Percentiles rank a stretch among this genome's conserved stretches.
These are phyloP conservation scores for Capsicum baccatum DNA, from an alignment of 257 asterid genomes.

Conservation along the genomic window DNA sequence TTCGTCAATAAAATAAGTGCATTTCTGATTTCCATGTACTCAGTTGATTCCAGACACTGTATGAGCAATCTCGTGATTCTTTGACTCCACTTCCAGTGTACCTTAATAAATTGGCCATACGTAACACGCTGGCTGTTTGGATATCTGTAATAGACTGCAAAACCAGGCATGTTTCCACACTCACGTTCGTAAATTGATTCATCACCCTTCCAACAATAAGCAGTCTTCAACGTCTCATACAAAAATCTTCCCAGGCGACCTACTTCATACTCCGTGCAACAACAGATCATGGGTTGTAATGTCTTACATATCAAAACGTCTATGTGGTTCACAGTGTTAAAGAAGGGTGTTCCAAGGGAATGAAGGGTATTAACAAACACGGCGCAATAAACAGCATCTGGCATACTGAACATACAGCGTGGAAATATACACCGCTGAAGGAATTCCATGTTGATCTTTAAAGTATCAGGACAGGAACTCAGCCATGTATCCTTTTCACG, in stretches of 20 bases:
- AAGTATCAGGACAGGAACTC: slow-evolving; percentile 97
- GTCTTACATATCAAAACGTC: slow-evolving; percentile 98
- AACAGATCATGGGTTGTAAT: slow-evolving; percentile 98
- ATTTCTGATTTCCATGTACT: slow-evolving; percentile 97
- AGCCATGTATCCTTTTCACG: slow-evolving; percentile 96
- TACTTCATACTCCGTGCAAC: slow-evolving; percentile 99
- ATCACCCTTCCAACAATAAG: slow-evolving; percentile 97
- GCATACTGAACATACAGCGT: slow-evolving; percentile 98
- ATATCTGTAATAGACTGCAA: slow-evolving; percentile 95
- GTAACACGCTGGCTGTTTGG: slow-evolving; percentile 99
- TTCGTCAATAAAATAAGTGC: slow-evolving; percentile 91
- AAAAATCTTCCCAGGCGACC: slow-evolving; percentile 96
- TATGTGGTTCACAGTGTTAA: slow-evolving; percentile 97
- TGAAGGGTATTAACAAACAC: slow-evolving; percentile 94
- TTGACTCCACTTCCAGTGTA: slow-evolving; percentile 99
- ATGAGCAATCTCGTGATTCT: slow-evolving; percentile 90
- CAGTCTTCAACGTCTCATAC: slow-evolving; percentile 90
- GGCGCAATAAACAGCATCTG: slow-evolving; percentile 98
- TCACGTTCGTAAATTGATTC: slow-evolving; percentile 93
- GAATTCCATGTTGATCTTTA: slow-evolving; percentile 97
- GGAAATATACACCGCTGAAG: slow-evolving; percentile 99
- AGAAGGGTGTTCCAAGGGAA: slow-evolving; percentile 97
- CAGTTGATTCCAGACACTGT: slow-evolving; percentile 95
- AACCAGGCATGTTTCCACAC: slow-evolving; percentile 99
- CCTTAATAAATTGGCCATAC: slow-evolving; percentile 95